These are phyloP conservation scores for Oryza punctata DNA, from an alignment of 176 grass and related monocot genomes.

Conservation along the genomic window DNA sequence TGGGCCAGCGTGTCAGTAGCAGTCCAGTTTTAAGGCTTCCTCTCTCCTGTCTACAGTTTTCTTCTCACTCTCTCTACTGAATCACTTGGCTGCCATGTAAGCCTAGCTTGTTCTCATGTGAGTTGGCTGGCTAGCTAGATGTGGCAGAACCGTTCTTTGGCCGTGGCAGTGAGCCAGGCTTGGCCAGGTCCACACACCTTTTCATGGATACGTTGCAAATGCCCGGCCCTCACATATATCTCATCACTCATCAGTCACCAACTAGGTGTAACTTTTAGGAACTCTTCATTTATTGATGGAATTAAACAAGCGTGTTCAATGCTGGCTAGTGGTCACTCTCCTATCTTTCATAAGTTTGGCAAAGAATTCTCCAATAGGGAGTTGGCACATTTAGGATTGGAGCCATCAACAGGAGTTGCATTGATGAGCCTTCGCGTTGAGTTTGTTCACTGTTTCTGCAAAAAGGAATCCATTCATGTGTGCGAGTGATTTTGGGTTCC, in stretches of 20 bases:
- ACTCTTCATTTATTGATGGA: conserved; percentile 45
- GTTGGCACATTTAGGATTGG: background rate
- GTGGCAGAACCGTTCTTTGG: conserved; percentile 44
- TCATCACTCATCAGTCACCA: conserved; percentile 19
- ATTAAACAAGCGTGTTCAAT: conserved; percentile 27
- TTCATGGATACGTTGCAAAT: conserved; percentile 38
- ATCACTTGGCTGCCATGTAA: conserved; percentile 44
- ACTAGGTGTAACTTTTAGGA: conserved; percentile 41
- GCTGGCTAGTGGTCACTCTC: conserved; percentile 33
- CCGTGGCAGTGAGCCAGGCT: conserved; percentile 31
- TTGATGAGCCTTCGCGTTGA: conserved; percentile 38
- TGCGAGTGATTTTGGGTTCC: background rate
- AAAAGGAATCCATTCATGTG: background rate
- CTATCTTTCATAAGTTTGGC: conserved; percentile 44
- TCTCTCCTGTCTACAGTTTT: background rate
- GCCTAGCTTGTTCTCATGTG: conserved; percentile 50
- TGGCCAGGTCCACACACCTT: conserved; percentile 35
- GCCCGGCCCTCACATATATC: background rate
- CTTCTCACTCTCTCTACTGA: conserved; percentile 23
- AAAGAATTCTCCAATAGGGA: conserved; percentile 45
- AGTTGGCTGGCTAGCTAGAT: conserved; percentile 43
- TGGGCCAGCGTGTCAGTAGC: conserved; percentile 28
- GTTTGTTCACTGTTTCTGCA: conserved; percentile 29
- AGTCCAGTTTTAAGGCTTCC: background rate
- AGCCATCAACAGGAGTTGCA: conserved; percentile 49